These are phyloP conservation scores for Kodamaea jinghongensis DNA, from an alignment of 805 yeast species.

Conservation along the genomic window DNA sequence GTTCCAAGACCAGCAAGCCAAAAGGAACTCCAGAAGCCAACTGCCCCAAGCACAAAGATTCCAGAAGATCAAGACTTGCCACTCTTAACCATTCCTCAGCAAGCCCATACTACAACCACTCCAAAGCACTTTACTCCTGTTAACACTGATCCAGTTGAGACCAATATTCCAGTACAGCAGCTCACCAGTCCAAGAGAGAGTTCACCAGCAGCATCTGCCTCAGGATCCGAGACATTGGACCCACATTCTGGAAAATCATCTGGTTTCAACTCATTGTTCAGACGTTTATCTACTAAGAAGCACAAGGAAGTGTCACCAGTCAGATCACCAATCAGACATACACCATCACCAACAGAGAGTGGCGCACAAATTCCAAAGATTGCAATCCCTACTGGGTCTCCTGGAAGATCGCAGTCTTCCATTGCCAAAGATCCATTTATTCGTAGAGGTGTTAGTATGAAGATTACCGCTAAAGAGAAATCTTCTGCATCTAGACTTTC, in stretches of 20 bases:
- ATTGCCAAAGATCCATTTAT: conserved; percentile 40
- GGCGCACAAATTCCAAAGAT: conserved; percentile 4
- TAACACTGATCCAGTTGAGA: conserved; percentile 7
- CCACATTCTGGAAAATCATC: conserved; percentile 26
- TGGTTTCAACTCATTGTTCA: conserved; percentile 36
- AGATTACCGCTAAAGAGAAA: conserved; percentile 56
- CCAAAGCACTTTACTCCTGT: conserved; percentile 11
- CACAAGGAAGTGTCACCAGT: conserved; percentile 15
- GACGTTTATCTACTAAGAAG: conserved; percentile 37
- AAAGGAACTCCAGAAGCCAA: conserved; percentile 1
- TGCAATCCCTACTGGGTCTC: conserved; percentile 13
- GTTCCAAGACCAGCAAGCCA: background rate
- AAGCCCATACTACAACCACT: conserved; percentile 35
- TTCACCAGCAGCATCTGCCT: conserved; percentile 10
- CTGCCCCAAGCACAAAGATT: conserved; percentile 1
- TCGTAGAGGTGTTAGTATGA: conserved; percentile 61
- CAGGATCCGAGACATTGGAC: conserved; percentile 27
- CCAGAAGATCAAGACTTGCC: conserved; percentile 15
- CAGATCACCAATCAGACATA: background rate
- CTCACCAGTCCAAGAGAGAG: conserved; percentile 25
- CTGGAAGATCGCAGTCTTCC: conserved; percentile 10
- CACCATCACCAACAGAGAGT: conserved; percentile 5
- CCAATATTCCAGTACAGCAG: conserved; percentile 25
- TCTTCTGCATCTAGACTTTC: conserved; percentile 21
- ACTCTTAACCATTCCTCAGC: conserved; percentile 33